Base-by-base conservation (phyloP, 306 rosid genomes). In the Gleditsia sinensis region DNA sequence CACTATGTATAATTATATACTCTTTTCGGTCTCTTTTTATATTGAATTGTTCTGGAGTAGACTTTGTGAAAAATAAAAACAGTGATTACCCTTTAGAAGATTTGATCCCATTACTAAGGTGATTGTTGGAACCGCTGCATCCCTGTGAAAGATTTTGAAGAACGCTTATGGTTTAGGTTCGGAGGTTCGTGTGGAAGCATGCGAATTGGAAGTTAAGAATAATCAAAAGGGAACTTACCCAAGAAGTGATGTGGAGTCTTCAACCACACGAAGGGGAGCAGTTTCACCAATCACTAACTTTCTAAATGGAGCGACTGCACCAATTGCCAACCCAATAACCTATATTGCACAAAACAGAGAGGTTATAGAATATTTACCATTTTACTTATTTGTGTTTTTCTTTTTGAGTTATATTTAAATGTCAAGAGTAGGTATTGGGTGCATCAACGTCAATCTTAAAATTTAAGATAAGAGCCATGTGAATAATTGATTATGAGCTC, bases 81-180 rank as follows among this genome's bases (percentile, higher is more conserved):
- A n/a, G 13, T 24, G 14, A n/a, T 48, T 59, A 79, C 91, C 91
- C 58, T 74, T 81, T 5, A 87, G 71, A 63, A 79, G 91, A 81
- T 84, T 84, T 78, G 83, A 88, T 65, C 91, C 91, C 8, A 87
- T 30, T 34, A 84, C 75, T 16, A 87, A 78, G 1, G 91, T 82
- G 32, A 84, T 78, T 42, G 81, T 42, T 62, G 88, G 91, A 43
- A 87, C 79, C 27, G 91, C 86, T 60, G 80, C 88, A n/a, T 87
- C 76, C 16, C 91, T 84, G 77, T 50, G 59, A 11, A 57, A 14
- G 25, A 19, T 25, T 30, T 25, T 24, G 40, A 23, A 66, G 6
- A 40, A 21, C 7, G 5, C 37, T 33, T 33, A 8, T 3, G 37
- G 37, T 33, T 33, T 33, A 33, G 4, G 37, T 33, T 33, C 7